Base-by-base conservation (phyloP, 176 grass and related monocot species). In the Tillandsia fasciculata region DNA sequence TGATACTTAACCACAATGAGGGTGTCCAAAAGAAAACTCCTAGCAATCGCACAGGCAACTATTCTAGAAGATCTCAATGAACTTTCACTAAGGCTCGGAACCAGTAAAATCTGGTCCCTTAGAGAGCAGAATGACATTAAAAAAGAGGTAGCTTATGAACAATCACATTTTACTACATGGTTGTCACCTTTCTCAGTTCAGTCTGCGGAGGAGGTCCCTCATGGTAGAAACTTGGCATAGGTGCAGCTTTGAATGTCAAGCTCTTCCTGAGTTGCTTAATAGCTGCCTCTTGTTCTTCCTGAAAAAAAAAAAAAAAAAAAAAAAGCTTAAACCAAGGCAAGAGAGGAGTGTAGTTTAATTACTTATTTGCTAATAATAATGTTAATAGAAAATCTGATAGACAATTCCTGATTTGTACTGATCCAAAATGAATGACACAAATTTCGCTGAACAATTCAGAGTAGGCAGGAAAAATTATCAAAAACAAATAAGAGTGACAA, bases 191-290 rank as follows among this genome's bases (percentile, higher is more conserved):
- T 79, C 88, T 99, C 64, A 80, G 81, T 58, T 99, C 95, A 74
- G 72, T 80, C 80, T 93, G 93, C 1, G 87, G 87, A 67, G 95
- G 91, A 71, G 95, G 90, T 15, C 87, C 84, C 29, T 99, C 95
- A 61, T 90, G 86, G 82, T 99, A 99, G 72, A 99, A 99, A 77
- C 90, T 99, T 29, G 95, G 95, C 84, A 99, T 90, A 2, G 90
- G 95, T 9, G 72, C 84, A 68, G 95, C 95, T 59, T 86, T 99
- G 84, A 94, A 94, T 51, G 82, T 94, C 84, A 99, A 69, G 65
- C 77, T 88, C 85, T 88, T 99, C 72, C 95, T 73, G 11, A 99
- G 87, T 69, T 84, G 84, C 33, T 89, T 93, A 18, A 99, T 80
- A n/a, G 84, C 78, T 70, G 88, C 87, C 66, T 94, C 90, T 73